Evolutionary conservation across 108 stramenopile genomes (phyloP).

Genomic region (Mediolabrus comicus): DNA sequence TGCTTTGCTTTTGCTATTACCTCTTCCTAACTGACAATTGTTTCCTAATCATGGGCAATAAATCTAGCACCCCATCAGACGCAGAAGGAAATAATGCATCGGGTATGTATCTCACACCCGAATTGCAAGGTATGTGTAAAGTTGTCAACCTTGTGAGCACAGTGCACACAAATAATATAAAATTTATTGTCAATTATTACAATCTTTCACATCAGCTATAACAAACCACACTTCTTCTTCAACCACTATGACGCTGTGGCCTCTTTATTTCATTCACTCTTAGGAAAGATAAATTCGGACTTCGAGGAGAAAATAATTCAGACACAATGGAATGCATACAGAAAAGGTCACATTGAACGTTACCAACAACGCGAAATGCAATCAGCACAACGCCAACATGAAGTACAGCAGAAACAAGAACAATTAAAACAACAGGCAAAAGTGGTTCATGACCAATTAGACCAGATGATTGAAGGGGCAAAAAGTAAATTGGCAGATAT

Average conservation of each 20-base stretch:
- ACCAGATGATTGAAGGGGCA: slow-evolving; percentile 19
- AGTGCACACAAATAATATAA: too few relatives aligned
- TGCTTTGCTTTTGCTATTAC: too few relatives aligned
- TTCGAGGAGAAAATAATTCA: slow-evolving; percentile 36
- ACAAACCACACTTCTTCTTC: background rate
- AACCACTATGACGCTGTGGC: too few relatives aligned
- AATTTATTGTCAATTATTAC: background rate
- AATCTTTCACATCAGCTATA: background rate
- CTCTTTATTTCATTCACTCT: too few relatives aligned
- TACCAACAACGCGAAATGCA: slow-evolving; percentile 21
- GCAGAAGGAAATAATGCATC: background rate
- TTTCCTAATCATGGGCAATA: background rate
- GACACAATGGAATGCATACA: slow-evolving; percentile 36
- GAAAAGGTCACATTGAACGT: slow-evolving; percentile 15
- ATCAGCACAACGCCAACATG: slow-evolving; percentile 4
- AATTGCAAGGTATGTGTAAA: slow-evolving; percentile 1
- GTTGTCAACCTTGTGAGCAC: background rate
- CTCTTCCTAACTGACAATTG: too few relatives aligned
- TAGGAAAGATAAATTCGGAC: slow-evolving; percentile 39
- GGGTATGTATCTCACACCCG: slow-evolving; percentile 4
- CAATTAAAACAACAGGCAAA: slow-evolving; percentile 16
- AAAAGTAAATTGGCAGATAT: slow-evolving; percentile 24
- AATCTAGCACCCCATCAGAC: background rate
- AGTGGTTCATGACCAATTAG: slow-evolving; percentile 21
- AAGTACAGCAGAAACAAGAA: slow-evolving; percentile 22